These are phyloP conservation scores for Linum tenue DNA, from an alignment of 345 rosid species.

Conservation along the genomic window DNA sequence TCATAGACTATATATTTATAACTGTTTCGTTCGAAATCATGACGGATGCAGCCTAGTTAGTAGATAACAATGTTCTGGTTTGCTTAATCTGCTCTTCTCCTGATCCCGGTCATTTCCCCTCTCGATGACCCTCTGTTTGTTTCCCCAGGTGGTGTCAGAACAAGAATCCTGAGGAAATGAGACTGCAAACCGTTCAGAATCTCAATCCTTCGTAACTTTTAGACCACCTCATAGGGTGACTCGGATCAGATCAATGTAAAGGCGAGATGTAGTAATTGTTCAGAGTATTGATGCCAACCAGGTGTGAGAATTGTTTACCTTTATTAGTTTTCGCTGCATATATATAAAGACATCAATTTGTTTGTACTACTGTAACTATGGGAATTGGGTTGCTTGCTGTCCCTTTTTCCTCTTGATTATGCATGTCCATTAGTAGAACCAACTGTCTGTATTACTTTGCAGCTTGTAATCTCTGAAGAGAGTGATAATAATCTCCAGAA, in stretches of 20 bases:
- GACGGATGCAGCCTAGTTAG: not conserved
- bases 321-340: not conserved
- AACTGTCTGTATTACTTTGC: not conserved
- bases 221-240: constrained; percentile 13
- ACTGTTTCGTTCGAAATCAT: not conserved
- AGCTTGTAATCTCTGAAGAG: not conserved
- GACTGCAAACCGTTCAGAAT: constrained; percentile 6
- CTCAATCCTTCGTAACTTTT: constrained; percentile 10
- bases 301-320: constrained; percentile 3
- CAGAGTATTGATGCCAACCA: constrained; percentile 6
- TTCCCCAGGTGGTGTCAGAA: constrained; percentile 66
- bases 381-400: not conserved
- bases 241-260: constrained; percentile 13
- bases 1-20: not conserved
- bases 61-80: not conserved
- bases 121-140: not conserved
- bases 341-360: not conserved
- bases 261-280: constrained; percentile 14
- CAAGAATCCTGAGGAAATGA: constrained; percentile 53
- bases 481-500: not conserved
- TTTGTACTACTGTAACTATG: not conserved
- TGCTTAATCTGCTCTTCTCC: constrained; percentile 9
- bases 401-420: not conserved
- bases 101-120: not conserved
- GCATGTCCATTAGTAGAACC: constrained; percentile 4